Evolutionary conservation across 176 grass and related monocot species (phyloP).

Genomic region (Oryza glumipatula): DNA sequence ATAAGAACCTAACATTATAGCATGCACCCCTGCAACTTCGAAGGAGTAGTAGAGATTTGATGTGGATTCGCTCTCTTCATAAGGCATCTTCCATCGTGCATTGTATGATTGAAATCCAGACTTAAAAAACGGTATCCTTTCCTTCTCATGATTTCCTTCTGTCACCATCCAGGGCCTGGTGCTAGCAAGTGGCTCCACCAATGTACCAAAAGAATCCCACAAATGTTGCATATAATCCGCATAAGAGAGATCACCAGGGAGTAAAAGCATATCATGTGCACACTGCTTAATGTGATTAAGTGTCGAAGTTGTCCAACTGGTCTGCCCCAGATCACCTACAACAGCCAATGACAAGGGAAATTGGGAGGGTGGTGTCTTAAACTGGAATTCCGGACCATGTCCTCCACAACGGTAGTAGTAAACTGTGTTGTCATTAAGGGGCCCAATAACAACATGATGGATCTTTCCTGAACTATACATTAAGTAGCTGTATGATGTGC

Average conservation of each 20-base stretch:
- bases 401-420: constrained; percentile 85
- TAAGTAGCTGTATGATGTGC: constrained; percentile 86
- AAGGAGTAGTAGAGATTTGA: constrained; percentile 98
- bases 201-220: constrained; percentile 87
- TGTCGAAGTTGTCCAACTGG: constrained; percentile 83
- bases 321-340: constrained; percentile 95
- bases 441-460: constrained; percentile 88
- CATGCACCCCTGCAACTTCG: constrained; percentile 70
- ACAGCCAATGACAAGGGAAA: constrained; percentile 87
- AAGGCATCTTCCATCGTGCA: constrained; percentile 97
- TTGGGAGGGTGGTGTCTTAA: constrained; percentile 77
- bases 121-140: constrained; percentile 67
- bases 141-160: constrained; percentile 98
- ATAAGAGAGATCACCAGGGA: constrained; percentile 92
- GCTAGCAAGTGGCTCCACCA: constrained; percentile 93
- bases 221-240: constrained; percentile 95
- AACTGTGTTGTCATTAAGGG: constrained; percentile 61
- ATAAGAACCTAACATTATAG: constrained; percentile 95
- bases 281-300: constrained; percentile 77
- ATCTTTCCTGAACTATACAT: constrained; percentile 89
- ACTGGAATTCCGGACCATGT: constrained; percentile 73
- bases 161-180: constrained; percentile 94
- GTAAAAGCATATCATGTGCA: constrained; percentile 81
- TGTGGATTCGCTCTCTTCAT: constrained; percentile 76
- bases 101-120: constrained; percentile 89